Percentiles rank a stretch among this genome's conserved stretches.
These are phyloP conservation scores for Phaeophleospora eucalypticola DNA, from an alignment of 2,329 filamentous ascomycete genomes.

Conservation along the genomic window DNA sequence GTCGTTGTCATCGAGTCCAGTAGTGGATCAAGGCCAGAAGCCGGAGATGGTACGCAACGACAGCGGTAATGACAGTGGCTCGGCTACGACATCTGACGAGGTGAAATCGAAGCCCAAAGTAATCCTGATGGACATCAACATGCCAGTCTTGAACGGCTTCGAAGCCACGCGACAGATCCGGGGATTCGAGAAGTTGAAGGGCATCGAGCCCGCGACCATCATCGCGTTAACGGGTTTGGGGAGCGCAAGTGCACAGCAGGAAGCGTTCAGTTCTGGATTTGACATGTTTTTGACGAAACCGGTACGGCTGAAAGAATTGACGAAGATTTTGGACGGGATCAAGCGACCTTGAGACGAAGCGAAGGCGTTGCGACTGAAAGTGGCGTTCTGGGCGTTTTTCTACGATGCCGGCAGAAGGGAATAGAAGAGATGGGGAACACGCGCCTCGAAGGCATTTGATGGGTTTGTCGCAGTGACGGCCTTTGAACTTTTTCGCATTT, in stretches of 20 bases:
- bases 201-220: conserved; percentile 24
- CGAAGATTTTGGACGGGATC: conserved; percentile 19
- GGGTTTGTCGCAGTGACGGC: too few species aligned
- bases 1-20: background rate
- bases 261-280: conserved; percentile 30
- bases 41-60: background rate
- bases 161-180: conserved; percentile 33
- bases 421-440: too few species aligned
- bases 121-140: conserved; percentile 43
- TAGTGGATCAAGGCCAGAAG: background rate
- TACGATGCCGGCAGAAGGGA: too few species aligned
- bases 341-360: conserved; percentile 1
- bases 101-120: conserved; percentile 14
- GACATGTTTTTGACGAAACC: conserved; percentile 34
- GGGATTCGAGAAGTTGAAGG: conserved; percentile 27
- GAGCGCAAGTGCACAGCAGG: conserved; percentile 28
- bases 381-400: too few species aligned
- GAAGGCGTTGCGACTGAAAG: too few species aligned
- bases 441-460: too few species aligned
- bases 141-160: conserved; percentile 33
- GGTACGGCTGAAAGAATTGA: conserved; percentile 22
- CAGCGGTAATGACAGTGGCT: background rate
- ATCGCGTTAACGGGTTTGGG: conserved; percentile 33
- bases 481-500: too few species aligned
- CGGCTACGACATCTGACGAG: background rate